A percentile compares a stretch with the other conserved stretches of the same genome.
Evolutionary conservation across 1,284 basidiomycete genomes (phyloP).

Genomic region (Marasmius sp.): DNA sequence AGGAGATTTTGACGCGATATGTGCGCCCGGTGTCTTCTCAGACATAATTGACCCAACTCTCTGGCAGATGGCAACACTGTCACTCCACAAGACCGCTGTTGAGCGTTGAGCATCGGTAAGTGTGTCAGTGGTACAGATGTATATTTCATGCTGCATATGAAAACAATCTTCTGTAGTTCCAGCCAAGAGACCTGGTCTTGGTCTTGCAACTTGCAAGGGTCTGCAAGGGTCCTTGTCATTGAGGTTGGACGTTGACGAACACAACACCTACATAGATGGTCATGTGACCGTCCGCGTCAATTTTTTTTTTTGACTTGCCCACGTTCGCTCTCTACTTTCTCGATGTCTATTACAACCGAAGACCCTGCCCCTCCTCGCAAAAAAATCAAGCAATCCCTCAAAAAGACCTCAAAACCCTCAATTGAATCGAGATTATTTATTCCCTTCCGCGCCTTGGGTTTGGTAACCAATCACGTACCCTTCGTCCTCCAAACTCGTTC

Average conservation of each 20-base stretch:
- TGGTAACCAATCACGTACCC: constrained; percentile 90
- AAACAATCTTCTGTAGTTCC: too few species aligned
- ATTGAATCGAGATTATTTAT: constrained; percentile 72
- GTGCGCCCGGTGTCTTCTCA: too few species aligned
- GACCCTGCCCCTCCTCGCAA: constrained; percentile 41
- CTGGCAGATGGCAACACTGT: too few species aligned
- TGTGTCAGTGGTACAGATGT: too few species aligned
- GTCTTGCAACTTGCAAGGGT: too few species aligned
- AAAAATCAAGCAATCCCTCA: constrained; percentile 23
- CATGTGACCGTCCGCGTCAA: constrained; percentile 5
- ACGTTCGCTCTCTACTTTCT: constrained; percentile 1
- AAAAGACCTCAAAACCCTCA: constrained; percentile 19
- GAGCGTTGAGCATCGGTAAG: too few species aligned
- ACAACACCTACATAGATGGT: constrained; percentile 3
- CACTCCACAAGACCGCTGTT: too few species aligned
- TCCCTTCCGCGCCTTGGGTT: constrained; percentile 92
- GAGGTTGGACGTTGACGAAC: too few species aligned
- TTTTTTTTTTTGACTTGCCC: neutral
- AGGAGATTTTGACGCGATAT: too few species aligned
- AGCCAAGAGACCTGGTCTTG: too few species aligned
- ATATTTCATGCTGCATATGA: neutral
- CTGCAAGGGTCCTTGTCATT: too few species aligned
- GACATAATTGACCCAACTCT: too few species aligned
- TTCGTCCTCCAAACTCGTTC: constrained; percentile 88
- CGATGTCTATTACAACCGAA: constrained; percentile 12